Percentiles rank a stretch among this genome's conserved stretches.
Conservation (phyloP, 169 alveolate genomes). For the Plasmodium gaboni region DNA sequence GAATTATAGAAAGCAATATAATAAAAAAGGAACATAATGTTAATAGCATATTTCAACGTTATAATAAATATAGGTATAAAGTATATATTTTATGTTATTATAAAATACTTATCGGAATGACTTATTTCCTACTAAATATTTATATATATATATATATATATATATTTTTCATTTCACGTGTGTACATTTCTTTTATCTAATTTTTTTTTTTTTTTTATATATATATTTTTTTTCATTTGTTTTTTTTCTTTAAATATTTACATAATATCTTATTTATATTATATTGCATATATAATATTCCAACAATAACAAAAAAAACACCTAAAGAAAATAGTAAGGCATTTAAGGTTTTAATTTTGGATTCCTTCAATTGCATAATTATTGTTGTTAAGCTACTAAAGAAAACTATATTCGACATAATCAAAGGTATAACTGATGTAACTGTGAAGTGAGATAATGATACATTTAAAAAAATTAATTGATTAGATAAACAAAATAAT, state of each 20-base stretch:
- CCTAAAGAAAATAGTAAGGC: constrained; percentile 34
- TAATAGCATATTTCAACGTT: no score
- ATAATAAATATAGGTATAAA: no score
- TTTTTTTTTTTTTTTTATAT: not conserved
- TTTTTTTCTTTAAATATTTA: constrained; percentile 8
- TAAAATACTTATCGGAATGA: not conserved
- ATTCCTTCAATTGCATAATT: constrained; percentile 22
- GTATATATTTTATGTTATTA: no score
- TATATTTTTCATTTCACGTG: not conserved
- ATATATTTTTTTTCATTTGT: not conserved
- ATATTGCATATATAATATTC: constrained; percentile 56
- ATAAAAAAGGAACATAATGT: no score
- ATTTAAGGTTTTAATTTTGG: not conserved
- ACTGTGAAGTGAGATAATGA: constrained; percentile 45
- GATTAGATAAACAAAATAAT: constrained; percentile 54
- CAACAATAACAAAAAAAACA: constrained; percentile 38
- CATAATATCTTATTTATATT: constrained; percentile 23
- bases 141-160: not conserved
- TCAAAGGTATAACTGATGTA: constrained; percentile 61
- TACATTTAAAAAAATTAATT: constrained; percentile 36
- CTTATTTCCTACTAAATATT: not conserved
- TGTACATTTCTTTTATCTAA: not conserved
- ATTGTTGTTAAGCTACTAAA: constrained; percentile 58
- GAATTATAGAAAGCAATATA: no score
- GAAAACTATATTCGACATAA: constrained; percentile 56